Base-by-base conservation (phyloP, 2,329 filamentous ascomycete species). In the Colletotrichum ledebouriae region DNA sequence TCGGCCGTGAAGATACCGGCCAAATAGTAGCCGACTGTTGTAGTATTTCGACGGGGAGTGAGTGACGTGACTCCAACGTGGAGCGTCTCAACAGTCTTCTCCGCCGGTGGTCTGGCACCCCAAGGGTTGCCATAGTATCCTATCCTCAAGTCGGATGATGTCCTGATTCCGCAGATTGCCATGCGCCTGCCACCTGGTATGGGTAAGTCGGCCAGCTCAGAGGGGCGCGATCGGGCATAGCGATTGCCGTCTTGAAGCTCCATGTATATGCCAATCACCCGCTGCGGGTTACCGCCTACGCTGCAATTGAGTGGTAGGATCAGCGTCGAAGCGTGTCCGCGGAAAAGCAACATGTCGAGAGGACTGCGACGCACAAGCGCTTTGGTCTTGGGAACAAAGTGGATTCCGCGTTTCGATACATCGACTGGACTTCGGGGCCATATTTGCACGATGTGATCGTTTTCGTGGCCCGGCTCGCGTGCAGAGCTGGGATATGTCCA, bases 121-220 rank as follows among this genome's bases (percentile, higher is more conserved):
- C 56, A 59, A 5, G 56, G 56, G 25, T 59, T 59, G 29, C 47
- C 56, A 15, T 59, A 59, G n/a, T 59, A 59, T 5, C 56, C 56
- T 22, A 59, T 59, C 15, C 25, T 59, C 13, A 59, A 41, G 13
- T 59, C 56, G 0, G 56, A 47, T 33, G 56, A 42, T 22, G 22
- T 37, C 39, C 56, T 17, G 15, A 47, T 59, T 15, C 56, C 41
- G 25, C 56, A 59, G 6, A 59, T 13, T 3, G 39, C 15, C 56
- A 44, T 33, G 11, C 17, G 39, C 25, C 42, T 25, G 3, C 56
- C 56, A 3, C 9, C 56, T 13, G 39, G 39, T 10, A 33, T 59
- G 2, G 39, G 5, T 11, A 47, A 17, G 11, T 59, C 56, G 2
- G 56, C 56, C 11, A 59, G 56, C 29, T 59, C 56, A 3, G 56